Evolutionary conservation across 805 yeast genomes (phyloP).

Genomic region (Cyberlindnera nakhonratchasimensis): DNA sequence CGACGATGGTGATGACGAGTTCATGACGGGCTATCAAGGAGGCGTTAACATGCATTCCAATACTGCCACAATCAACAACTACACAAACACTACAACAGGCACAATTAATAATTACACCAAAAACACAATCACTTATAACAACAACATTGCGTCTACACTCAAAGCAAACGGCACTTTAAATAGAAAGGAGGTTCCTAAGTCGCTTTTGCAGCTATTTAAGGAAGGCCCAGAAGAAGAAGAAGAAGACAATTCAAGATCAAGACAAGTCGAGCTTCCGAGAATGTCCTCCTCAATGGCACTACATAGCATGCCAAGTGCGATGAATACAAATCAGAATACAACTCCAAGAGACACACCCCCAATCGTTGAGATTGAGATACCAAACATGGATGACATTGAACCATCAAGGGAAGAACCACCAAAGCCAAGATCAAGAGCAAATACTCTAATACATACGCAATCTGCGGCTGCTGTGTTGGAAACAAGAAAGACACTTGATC

Average conservation of each 20-base stretch:
- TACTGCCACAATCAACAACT: slow-evolving; percentile 24
- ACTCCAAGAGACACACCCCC: slow-evolving; percentile 47
- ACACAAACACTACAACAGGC: slow-evolving; percentile 13
- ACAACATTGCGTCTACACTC: slow-evolving; percentile 25
- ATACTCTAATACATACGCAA: slow-evolving; percentile 27
- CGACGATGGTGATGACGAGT: slow-evolving; percentile 29
- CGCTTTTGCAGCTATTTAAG: slow-evolving; percentile 68
- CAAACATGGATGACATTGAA: slow-evolving; percentile 51
- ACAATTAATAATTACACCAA: slow-evolving; percentile 26
- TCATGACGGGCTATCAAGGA: slow-evolving; percentile 26
- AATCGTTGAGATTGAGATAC: slow-evolving; percentile 63
- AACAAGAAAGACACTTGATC: slow-evolving; percentile 22
- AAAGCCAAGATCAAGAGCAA: slow-evolving; percentile 29
- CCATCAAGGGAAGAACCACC: slow-evolving; percentile 15
- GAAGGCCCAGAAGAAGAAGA: slow-evolving; percentile 36
- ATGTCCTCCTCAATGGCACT: slow-evolving; percentile 21
- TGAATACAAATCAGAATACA: slow-evolving; percentile 10
- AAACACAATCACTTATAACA: slow-evolving; percentile 31
- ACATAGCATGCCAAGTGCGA: slow-evolving; percentile 15
- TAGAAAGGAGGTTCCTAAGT: slow-evolving; percentile 61
- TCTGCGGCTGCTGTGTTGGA: slow-evolving; percentile 21
- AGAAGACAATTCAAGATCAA: not conserved
- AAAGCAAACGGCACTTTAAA: slow-evolving; percentile 28
- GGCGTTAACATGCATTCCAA: slow-evolving; percentile 17
- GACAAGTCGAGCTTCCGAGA: slow-evolving; percentile 21